Conservation (phyloP, 2,329 filamentous ascomycete species). For the Talaromyces sp. region DNA sequence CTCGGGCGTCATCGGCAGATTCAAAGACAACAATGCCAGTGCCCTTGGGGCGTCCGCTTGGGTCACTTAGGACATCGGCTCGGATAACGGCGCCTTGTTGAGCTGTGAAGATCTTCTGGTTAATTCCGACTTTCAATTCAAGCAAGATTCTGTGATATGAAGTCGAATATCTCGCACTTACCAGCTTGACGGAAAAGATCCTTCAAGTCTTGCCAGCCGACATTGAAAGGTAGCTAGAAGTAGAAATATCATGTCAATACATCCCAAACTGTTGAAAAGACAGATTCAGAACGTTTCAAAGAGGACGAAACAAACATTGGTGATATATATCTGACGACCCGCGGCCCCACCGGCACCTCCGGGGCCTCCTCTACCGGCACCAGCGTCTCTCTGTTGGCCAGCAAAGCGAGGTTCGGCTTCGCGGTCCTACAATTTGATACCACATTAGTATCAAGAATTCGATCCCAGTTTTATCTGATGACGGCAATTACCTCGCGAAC, state of each 20-base stretch:
- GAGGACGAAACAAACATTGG: conserved; percentile 76
- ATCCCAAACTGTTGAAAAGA: neutral
- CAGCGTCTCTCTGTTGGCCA: conserved; percentile 66
- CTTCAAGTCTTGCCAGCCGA: conserved; percentile 98
- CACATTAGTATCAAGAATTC: neutral
- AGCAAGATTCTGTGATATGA: neutral
- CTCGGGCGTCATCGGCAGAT: conserved; percentile 87
- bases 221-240: conserved; percentile 85
- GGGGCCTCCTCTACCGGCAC: conserved; percentile 53
- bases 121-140: conserved; percentile 26
- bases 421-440: conserved; percentile 65
- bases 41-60: conserved; percentile 90
- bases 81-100: conserved; percentile 76
- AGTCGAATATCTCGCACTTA: conserved; percentile 51
- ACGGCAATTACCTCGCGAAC: conserved; percentile 74
- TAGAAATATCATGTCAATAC: neutral
- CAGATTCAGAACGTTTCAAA: conserved; percentile 13
- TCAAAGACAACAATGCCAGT: conserved; percentile 98
- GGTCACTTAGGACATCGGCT: conserved; percentile 89
- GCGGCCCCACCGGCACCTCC: conserved; percentile 56
- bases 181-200: conserved; percentile 97
- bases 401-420: conserved; percentile 97
- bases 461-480: neutral
- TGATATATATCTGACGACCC: conserved; percentile 91
- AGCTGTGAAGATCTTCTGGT: conserved; percentile 34